Conservation (phyloP, 371 early-diverging fungal species). For the Syncephalastrum sp. region DNA sequence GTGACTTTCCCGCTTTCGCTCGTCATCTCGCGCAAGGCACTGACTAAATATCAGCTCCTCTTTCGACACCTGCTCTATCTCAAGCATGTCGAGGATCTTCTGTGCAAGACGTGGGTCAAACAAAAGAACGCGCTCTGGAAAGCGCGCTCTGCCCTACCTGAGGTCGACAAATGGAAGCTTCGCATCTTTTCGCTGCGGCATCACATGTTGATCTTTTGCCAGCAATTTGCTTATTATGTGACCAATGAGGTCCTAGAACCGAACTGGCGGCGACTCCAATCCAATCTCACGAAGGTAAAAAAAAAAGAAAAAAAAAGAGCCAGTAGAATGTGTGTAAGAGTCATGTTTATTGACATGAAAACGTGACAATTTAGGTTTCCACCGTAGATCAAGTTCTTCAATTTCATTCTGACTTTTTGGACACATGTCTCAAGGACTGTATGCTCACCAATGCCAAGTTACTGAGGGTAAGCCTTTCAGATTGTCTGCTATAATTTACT, state of each 20-base stretch:
- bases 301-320: slow-evolving; percentile 11
- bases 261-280: slow-evolving; percentile 72
- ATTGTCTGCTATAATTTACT: not conserved
- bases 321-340: slow-evolving; percentile 12
- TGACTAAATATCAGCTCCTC: slow-evolving; percentile 88
- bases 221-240: slow-evolving; percentile 85
- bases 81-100: slow-evolving; percentile 80
- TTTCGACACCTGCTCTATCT: slow-evolving; percentile 86
- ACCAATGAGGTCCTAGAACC: slow-evolving; percentile 90
- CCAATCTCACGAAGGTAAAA: slow-evolving; percentile 49
- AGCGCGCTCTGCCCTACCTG: slow-evolving; percentile 20
- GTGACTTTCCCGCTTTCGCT: slow-evolving; percentile 88
- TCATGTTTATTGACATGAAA: slow-evolving; percentile 2
- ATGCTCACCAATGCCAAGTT: slow-evolving; percentile 85
- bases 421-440: slow-evolving; percentile 86
- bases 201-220: slow-evolving; percentile 83
- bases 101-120: slow-evolving; percentile 75
- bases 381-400: slow-evolving; percentile 88
- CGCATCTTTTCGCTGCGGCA: slow-evolving; percentile 69
- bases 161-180: slow-evolving; percentile 56
- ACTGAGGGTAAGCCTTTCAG: slow-evolving; percentile 55
- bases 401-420: slow-evolving; percentile 81
- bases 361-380: slow-evolving; percentile 29
- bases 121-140: slow-evolving; percentile 49
- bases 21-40: slow-evolving; percentile 77